Conservation (phyloP, 805 yeast genomes). For the Ogataea populi-albae region DNA sequence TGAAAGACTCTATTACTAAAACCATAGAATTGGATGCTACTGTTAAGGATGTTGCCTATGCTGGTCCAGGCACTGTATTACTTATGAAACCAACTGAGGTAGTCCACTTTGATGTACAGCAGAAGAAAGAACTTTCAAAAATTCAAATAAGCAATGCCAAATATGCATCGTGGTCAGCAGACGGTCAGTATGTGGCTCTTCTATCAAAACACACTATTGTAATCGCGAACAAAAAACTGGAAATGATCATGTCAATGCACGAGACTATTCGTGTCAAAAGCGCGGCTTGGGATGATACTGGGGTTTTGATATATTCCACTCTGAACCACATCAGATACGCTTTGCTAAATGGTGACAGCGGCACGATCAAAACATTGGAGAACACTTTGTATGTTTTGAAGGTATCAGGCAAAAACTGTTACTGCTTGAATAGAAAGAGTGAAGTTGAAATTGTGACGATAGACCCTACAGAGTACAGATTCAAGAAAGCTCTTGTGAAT, state of each 20-base stretch:
- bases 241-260: conserved; percentile 78
- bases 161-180: conserved; percentile 84
- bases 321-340: conserved; percentile 94
- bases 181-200: conserved; percentile 83
- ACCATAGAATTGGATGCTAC: conserved; percentile 64
- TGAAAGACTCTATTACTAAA: conserved; percentile 79
- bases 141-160: conserved; percentile 74
- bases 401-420: conserved; percentile 68
- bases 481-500: conserved; percentile 88
- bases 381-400: conserved; percentile 80
- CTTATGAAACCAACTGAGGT: conserved; percentile 72
- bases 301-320: conserved; percentile 89
- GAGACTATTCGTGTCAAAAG: conserved; percentile 96
- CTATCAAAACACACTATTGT: conserved; percentile 91
- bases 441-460: conserved; percentile 73
- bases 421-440: conserved; percentile 82
- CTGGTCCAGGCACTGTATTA: conserved; percentile 81
- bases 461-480: conserved; percentile 96
- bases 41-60: conserved; percentile 69
- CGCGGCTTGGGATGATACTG: conserved; percentile 96
- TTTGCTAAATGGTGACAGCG: conserved; percentile 89
- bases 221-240: conserved; percentile 76
- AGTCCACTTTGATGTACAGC: conserved; percentile 87
- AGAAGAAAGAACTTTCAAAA: conserved; percentile 72
- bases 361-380: conserved; percentile 89